A percentile compares a stretch with the other conserved stretches of the same genome.
These are phyloP conservation scores for Starmerella stigmatis DNA, from an alignment of 805 yeast genomes.

Conservation along the genomic window DNA sequence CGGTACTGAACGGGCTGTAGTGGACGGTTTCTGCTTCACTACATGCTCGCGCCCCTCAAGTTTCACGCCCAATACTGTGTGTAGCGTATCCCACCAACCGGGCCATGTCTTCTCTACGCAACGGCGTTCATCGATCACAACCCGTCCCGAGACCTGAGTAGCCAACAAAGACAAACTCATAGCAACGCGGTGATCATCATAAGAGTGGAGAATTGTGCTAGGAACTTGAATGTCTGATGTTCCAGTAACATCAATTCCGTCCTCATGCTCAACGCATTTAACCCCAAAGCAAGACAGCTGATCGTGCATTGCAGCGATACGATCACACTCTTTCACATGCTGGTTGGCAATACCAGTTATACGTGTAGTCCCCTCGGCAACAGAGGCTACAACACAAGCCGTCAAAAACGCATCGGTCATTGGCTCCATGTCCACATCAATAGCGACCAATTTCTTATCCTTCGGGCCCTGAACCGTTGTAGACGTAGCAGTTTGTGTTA, in stretches of 20 bases:
- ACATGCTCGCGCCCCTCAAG: constrained; percentile 45
- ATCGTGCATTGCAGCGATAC: constrained; percentile 88
- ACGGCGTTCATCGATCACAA: constrained; percentile 69
- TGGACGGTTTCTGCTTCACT: not conserved
- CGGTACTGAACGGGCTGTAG: constrained; percentile 31
- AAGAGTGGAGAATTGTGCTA: constrained; percentile 37
- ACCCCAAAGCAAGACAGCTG: constrained; percentile 90
- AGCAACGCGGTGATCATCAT: constrained; percentile 96
- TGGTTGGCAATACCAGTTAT: constrained; percentile 96
- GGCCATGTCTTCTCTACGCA: constrained; percentile 99
- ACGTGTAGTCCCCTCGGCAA: constrained; percentile 61
- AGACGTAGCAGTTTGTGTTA: constrained; percentile 67
- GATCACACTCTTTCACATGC: constrained; percentile 92
- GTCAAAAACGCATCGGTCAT: constrained; percentile 98
- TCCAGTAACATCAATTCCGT: constrained; percentile 85
- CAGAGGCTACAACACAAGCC: constrained; percentile 95
- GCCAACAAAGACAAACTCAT: constrained; percentile 91
- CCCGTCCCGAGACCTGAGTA: constrained; percentile 53
- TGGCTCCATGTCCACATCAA: constrained; percentile 94
- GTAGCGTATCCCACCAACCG: constrained; percentile 97
- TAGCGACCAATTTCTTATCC: constrained; percentile 52
- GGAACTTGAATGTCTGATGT: constrained; percentile 24
- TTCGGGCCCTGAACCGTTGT: constrained; percentile 88
- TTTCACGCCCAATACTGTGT: constrained; percentile 44
- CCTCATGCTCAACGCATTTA: constrained; percentile 69